Evolutionary conservation across 495 filamentous ascomycete genomes (phyloP).

Genomic region (Aspergillus haitiensis): DNA sequence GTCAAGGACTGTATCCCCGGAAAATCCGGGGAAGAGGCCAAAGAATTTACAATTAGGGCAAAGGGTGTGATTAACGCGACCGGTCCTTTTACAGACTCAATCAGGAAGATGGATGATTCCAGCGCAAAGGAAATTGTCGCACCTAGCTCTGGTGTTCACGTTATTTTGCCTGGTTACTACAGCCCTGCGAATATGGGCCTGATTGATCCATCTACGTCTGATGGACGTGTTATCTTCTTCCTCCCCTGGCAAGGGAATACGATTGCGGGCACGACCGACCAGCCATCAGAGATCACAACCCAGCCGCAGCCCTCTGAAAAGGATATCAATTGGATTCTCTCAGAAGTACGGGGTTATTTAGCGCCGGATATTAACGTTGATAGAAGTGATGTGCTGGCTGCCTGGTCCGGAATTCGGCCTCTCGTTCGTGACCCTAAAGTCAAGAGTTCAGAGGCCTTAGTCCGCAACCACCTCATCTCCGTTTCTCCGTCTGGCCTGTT

Average conservation of each 20-base stretch:
- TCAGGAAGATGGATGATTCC: slow-evolving; percentile 86
- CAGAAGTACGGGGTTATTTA: slow-evolving; percentile 85
- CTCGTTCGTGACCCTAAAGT: slow-evolving; percentile 93
- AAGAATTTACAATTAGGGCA: slow-evolving; percentile 75
- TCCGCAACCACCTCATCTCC: slow-evolving; percentile 92
- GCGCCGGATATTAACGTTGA: slow-evolving; percentile 92
- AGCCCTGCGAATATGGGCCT: slow-evolving; percentile 93
- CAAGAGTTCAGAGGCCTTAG: slow-evolving; percentile 89
- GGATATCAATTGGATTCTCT: slow-evolving; percentile 95
- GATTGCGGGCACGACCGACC: slow-evolving; percentile 95
- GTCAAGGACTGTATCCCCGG: slow-evolving; percentile 73
- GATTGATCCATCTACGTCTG: slow-evolving; percentile 91
- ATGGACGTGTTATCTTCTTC: slow-evolving; percentile 98
- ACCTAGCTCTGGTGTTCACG: slow-evolving; percentile 89
- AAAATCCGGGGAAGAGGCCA: slow-evolving; percentile 50
- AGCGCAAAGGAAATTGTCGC: slow-evolving; percentile 82
- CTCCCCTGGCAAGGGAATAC: slow-evolving; percentile 99
- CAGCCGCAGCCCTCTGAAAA: slow-evolving; percentile 88
- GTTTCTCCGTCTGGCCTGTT: slow-evolving; percentile 82
- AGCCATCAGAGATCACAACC: slow-evolving; percentile 73
- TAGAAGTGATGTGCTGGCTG: slow-evolving; percentile 90
- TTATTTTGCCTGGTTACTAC: slow-evolving; percentile 95
- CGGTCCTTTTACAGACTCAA: slow-evolving; percentile 90
- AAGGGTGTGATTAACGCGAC: slow-evolving; percentile 97
- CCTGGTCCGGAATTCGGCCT: slow-evolving; percentile 93